A percentile compares a stretch with the other conserved stretches of the same genome.
phyloP scores from a whole-genome alignment of 192 early-diverging fungal species.

The Coemansia sp. region DNA sequence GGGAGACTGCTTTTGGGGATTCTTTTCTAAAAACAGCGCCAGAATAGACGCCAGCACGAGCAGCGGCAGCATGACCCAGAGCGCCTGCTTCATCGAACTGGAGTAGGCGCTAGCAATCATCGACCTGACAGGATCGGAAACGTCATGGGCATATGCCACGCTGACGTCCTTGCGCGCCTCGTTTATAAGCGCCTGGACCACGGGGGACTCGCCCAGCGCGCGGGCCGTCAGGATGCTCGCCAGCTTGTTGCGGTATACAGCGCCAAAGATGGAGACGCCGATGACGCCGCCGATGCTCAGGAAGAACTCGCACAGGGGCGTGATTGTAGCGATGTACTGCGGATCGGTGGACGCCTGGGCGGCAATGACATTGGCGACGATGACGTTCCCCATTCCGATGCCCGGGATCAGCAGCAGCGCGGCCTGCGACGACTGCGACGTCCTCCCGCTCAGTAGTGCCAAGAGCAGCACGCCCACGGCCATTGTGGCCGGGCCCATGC shows the following conservation, averaged over 20 bases:
- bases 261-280: conserved; percentile 60
- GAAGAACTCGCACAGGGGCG: conserved; percentile 65
- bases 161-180: conserved; percentile 51
- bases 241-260: conserved; percentile 63
- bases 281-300: conserved; percentile 64
- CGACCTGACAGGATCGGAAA: conserved; percentile 29
- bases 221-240: conserved; percentile 19
- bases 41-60: conserved; percentile 48
- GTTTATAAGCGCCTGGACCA: conserved; percentile 45
- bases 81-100: conserved; percentile 46
- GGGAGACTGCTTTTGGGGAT: background rate
- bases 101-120: conserved; percentile 55
- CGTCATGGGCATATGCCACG: conserved; percentile 25
- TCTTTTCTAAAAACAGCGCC: conserved; percentile 45
- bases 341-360: conserved; percentile 64
- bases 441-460: conserved; percentile 51
- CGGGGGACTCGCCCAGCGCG: conserved; percentile 17
- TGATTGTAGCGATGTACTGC: conserved; percentile 62
- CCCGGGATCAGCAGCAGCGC: conserved; percentile 68
- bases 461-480: conserved; percentile 60
- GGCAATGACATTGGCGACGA: conserved; percentile 71
- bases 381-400: conserved; percentile 67
- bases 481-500: conserved; percentile 61
- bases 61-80: conserved; percentile 53
- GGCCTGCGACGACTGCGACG: conserved; percentile 48